Percentiles rank a stretch among this genome's conserved stretches.
phyloP scores from a whole-genome alignment of 2,329 filamentous ascomycete genomes.

The Dothideomycetidae sp. region DNA sequence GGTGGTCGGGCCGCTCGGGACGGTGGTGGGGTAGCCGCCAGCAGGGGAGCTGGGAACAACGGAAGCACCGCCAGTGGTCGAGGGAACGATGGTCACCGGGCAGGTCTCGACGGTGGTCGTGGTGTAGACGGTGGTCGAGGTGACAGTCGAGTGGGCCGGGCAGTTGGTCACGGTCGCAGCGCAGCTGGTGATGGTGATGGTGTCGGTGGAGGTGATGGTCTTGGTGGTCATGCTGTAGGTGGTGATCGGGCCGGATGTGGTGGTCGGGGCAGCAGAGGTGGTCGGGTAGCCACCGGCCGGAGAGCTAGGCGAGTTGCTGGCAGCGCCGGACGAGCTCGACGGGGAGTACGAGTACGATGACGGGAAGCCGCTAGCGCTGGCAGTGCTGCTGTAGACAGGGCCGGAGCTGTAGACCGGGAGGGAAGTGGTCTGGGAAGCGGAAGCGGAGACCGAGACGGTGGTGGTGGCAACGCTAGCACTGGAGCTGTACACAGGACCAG shows the following conservation, averaged over 20 bases:
- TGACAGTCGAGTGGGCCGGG: slow-evolving; percentile 13
- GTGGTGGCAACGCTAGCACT: too few species aligned
- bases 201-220: slow-evolving; percentile 18
- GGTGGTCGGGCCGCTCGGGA: slow-evolving; percentile 12
- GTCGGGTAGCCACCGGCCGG: too few species aligned
- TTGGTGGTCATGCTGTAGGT: not conserved
- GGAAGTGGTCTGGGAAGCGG: not conserved
- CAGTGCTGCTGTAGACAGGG: not conserved
- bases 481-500: too few species aligned
- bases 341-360: too few species aligned
- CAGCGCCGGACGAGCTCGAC: too few species aligned
- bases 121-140: slow-evolving; percentile 14
- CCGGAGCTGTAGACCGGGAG: not conserved
- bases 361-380: too few species aligned
- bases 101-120: too few species aligned
- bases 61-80: too few species aligned
- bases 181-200: slow-evolving; percentile 16
- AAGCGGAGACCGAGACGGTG: too few species aligned
- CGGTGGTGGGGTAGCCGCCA: slow-evolving; percentile 13
- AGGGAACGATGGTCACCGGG: too few species aligned
- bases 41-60: slow-evolving; percentile 10
- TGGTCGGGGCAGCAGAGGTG: not conserved
- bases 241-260: not conserved
- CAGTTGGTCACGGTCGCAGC: slow-evolving; percentile 15
- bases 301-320: too few species aligned